Percentiles rank a stretch among this genome's conserved stretches.
Conservation (phyloP, 2,329 filamentous ascomycete genomes). For the Ambrosiella cleistominuta region DNA sequence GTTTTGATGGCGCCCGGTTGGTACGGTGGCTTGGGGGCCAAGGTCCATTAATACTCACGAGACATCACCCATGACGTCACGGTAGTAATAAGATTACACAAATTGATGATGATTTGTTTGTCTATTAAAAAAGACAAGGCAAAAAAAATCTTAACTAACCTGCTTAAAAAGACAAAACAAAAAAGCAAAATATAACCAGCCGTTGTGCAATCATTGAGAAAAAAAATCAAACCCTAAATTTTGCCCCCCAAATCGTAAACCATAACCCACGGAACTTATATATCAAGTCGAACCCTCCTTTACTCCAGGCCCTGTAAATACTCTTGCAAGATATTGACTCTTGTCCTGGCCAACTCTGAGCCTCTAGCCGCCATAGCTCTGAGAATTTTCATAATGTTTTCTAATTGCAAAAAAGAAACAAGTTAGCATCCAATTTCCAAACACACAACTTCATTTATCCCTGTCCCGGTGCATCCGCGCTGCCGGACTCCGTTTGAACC, state of each 20-base stretch:
- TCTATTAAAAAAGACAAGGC: no score
- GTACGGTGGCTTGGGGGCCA: no score
- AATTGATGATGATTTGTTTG: no score
- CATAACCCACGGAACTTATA: neutral
- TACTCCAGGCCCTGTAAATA: constrained; percentile 22
- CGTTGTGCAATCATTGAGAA: neutral
- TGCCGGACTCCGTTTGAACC: neutral
- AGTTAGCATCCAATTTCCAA: neutral
- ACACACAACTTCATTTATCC: constrained; percentile 20
- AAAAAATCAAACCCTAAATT: neutral
- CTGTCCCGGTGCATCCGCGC: neutral
- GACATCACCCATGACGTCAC: no score
- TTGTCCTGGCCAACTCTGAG: constrained; percentile 40
- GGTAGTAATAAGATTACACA: no score
- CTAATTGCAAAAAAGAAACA: neutral
- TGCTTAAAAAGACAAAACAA: no score
- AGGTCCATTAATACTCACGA: no score
- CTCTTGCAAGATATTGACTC: constrained; percentile 40
- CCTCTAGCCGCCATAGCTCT: constrained; percentile 34
- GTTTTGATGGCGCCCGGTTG: no score
- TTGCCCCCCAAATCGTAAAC: neutral
- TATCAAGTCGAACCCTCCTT: neutral
- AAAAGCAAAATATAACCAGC: neutral
- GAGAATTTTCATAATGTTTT: neutral
- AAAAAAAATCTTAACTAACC: no score